These are phyloP conservation scores for Penicillium robsamsonii DNA, from an alignment of 495 filamentous ascomycete genomes.

Conservation along the genomic window DNA sequence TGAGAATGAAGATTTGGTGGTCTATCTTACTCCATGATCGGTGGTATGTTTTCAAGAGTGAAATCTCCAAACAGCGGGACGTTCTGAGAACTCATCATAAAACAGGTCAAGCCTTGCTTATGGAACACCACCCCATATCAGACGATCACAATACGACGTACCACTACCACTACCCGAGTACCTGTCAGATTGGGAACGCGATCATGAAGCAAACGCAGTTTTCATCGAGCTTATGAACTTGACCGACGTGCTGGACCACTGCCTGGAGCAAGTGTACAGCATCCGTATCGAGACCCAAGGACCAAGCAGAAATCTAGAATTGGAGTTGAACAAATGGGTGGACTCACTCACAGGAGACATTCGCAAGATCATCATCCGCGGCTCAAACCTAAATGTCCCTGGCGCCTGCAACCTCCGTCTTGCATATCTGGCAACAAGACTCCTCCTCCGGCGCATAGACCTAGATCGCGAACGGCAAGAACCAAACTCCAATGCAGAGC, in stretches of 20 bases:
- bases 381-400: constrained; percentile 14
- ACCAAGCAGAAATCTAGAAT: constrained; percentile 21
- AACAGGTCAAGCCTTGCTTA: constrained; percentile 39
- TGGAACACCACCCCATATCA: constrained; percentile 36
- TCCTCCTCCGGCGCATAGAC: constrained; percentile 27
- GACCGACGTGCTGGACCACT: constrained; percentile 34
- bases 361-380: constrained; percentile 20
- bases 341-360: constrained; percentile 22
- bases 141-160: constrained; percentile 40
- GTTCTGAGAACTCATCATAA: neutral
- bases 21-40: constrained; percentile 13
- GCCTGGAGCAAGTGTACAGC: constrained; percentile 34
- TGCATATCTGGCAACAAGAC: constrained; percentile 28
- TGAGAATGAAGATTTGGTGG: constrained; percentile 18
- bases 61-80: neutral
- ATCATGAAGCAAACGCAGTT: constrained; percentile 13
- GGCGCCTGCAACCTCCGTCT: constrained; percentile 36
- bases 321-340: constrained; percentile 24
- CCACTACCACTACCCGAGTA: constrained; percentile 31
- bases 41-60: neutral
- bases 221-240: constrained; percentile 37
- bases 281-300: constrained; percentile 7
- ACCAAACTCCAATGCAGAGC: neutral
- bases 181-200: constrained; percentile 8
- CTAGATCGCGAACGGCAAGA: constrained; percentile 16